Evolutionary conservation across 805 yeast species (phyloP).

Genomic region (Cyberlindnera euphorbiae): DNA sequence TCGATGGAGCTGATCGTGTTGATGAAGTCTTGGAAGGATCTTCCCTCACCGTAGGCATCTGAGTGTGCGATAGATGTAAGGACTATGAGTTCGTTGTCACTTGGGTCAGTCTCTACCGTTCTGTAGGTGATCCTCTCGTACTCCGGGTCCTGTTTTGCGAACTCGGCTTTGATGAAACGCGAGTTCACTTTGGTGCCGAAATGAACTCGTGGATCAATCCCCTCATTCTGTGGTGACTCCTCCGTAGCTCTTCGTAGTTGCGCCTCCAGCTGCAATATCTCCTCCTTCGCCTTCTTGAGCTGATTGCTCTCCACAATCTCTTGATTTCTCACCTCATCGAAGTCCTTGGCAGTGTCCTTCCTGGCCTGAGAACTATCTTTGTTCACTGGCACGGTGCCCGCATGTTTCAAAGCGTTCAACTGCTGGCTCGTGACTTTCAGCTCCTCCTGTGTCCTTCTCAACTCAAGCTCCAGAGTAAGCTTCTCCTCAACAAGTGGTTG

Average conservation of each 20-base stretch:
- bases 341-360: conserved; percentile 1
- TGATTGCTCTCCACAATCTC: conserved; percentile 2
- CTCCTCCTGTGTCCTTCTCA: conserved; percentile 3
- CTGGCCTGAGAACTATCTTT: too few species aligned
- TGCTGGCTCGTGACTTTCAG: conserved; percentile 7
- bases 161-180: conserved; percentile 5
- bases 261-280: conserved; percentile 3
- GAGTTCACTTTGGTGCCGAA: conserved; percentile 7
- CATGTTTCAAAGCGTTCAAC: conserved; percentile 4
- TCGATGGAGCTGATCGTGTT: conserved; percentile 27
- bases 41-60: conserved; percentile 33
- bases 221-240: background rate
- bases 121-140: conserved; percentile 12
- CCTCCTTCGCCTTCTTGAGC: conserved; percentile 4
- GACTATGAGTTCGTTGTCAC: conserved; percentile 10
- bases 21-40: conserved; percentile 32
- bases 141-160: conserved; percentile 5
- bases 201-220: background rate
- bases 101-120: conserved; percentile 4
- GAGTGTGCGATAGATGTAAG: conserved; percentile 24
- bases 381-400: background rate
- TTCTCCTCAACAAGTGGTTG: conserved; percentile 1
- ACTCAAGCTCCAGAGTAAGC: conserved; percentile 1
- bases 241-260: conserved; percentile 1
- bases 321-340: conserved; percentile 3